Base-by-base conservation (phyloP, 805 yeast species). In the Starmerella stigmatis region DNA sequence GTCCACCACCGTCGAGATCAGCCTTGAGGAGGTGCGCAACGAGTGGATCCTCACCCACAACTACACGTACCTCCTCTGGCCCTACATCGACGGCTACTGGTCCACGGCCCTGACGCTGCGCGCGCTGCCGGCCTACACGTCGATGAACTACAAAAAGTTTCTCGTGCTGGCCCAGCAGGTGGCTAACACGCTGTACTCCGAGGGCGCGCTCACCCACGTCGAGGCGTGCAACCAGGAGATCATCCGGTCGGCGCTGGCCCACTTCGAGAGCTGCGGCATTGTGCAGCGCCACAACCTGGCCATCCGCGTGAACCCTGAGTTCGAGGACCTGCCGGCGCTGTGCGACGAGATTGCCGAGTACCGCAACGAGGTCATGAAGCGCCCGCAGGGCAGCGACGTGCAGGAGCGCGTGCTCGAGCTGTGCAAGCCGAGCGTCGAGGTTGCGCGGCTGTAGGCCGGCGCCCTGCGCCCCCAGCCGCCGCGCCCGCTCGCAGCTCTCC, bases 31-130 rank as follows among this genome's bases (percentile, higher is more conserved):
- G 34, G 43, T 53, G 25, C 49, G 47, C 15, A 41, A 28, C 16
- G 59, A 57, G 25, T 43, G 60, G 46, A 64, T 63, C 44, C 51
- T 48, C 41, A 64, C 67, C 39, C 69, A 68, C 50, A 68, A 68
- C 44, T 68, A 65, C 52, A 64, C 69, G 41, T 65, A 59, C 48
- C 51, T 67, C 36, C 55, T 67, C 22, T 67, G 71, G 71, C 71
- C 71, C 3, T 68, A 63, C 48, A 57, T 66, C 34, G 71, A 67
- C 32, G 71, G 71, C 10, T 67, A 63, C 55, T 67, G 70, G 70
- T 52, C 65, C 16, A 64, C 66, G 3, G 56, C 65, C 7, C 55
- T 64, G 25, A 50, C 69, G 17, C 46, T 67, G 46, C 60, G 61
- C 43, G 49, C 63, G 25, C 52, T 67, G 43, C 59, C 64, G 5